Conservation (phyloP, 257 asterid species). For the Penstemon eatonii region DNA sequence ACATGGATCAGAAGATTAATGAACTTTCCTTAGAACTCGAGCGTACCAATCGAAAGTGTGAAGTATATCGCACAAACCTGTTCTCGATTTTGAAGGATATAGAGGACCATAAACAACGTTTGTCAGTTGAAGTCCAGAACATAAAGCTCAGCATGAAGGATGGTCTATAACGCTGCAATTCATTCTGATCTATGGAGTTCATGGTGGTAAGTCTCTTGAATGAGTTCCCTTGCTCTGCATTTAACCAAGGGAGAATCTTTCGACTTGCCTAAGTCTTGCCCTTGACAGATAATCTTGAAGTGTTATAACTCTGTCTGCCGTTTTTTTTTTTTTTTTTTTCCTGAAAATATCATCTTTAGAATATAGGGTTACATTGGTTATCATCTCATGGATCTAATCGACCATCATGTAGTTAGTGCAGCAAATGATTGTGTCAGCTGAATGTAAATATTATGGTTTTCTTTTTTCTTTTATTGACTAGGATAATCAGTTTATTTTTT, state of each 20-base stretch:
- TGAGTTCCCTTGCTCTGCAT: constrained; percentile 16
- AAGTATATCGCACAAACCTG: constrained; percentile 74
- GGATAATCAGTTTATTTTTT: constrained; percentile 4
- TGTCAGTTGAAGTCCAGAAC: constrained; percentile 72
- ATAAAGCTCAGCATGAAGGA: constrained; percentile 78
- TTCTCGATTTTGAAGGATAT: constrained; percentile 81
- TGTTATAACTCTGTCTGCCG: constrained; percentile 7
- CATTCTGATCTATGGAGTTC: constrained; percentile 21
- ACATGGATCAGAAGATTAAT: constrained; percentile 68
- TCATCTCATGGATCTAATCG: constrained; percentile 25
- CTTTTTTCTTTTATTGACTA: constrained; percentile 3
- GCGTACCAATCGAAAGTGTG: constrained; percentile 72
- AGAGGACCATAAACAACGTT: constrained; percentile 81
- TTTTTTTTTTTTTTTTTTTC: constrained; percentile 26
- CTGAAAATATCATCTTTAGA: background rate
- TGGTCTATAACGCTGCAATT: constrained; percentile 39
- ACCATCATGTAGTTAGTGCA: constrained; percentile 31
- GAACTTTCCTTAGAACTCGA: constrained; percentile 68
- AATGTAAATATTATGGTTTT: constrained; percentile 30
- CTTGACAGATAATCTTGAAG: constrained; percentile 13
- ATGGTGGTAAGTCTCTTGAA: constrained; percentile 12
- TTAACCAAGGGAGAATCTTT: constrained; percentile 3
- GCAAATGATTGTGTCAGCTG: constrained; percentile 33
- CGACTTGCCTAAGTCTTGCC: background rate
- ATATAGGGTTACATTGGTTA: constrained; percentile 23